Evolutionary conservation across 2,329 filamentous ascomycete genomes (phyloP), one percentile per base, ranked within the genome.

Genomic region (Fusarium sp.): DNA sequence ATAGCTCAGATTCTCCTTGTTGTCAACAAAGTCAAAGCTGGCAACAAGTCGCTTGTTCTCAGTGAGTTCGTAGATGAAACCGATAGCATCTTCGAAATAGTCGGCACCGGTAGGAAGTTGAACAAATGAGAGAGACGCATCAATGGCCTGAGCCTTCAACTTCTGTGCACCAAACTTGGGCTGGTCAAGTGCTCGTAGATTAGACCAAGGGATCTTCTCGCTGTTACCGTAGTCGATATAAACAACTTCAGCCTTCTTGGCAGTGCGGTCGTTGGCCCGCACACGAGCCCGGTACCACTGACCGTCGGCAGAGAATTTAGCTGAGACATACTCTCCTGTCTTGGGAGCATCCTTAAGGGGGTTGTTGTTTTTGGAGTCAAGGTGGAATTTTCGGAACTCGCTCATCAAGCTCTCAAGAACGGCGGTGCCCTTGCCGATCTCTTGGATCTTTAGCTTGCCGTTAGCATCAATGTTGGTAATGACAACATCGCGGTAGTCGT

Each of bases 221-320:
- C 89, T 92, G 87, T 99, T 99, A 76, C 96, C 96, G 81, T 97
- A 99, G 84, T 99, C 96, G 69, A 99, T 90, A 83, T 97, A 99
- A 48, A 97, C 84, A 30, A 99, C 92, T 81, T 99, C 96, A 27
- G 94, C 92, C 75, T 93, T 90, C 87, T 96, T 94, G 77, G 91
- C 91, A 12, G 95, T 88, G 69, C 96, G 94, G 83, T 99, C 96
- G 82, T 98, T 98, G 79, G 95, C 91, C 69, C 95, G 92, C 68
- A 99, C 90, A 68, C 91, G 92, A 35, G 93, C 96, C 68, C 96
- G 93, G 85, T 99, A 99, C 95, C 95, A 99, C 75, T 96, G 90
- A 65, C 91, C 90, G 79, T 99, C 96, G 56, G 91, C 91, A 10
- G 91, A 92, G 85, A 98, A 99, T 80, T 93, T 92, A 76, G 95